Percentiles rank a stretch among this genome's conserved stretches.
Conservation (phyloP, 2,329 filamentous ascomycete genomes). For the Cladophialophora bantiana region DNA sequence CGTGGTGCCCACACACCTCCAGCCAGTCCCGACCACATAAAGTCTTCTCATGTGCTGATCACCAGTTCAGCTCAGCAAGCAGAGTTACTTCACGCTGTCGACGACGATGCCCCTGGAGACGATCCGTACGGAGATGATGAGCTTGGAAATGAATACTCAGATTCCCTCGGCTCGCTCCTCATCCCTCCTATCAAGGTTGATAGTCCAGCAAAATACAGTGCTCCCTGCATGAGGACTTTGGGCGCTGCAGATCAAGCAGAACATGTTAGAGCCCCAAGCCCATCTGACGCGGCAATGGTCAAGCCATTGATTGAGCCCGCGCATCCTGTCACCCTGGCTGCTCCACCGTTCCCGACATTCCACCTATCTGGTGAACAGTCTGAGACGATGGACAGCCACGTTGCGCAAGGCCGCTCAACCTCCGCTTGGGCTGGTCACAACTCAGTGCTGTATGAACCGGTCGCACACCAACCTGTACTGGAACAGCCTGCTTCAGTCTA, state of each 20-base stretch:
- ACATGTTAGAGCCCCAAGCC: slow-evolving; percentile 44
- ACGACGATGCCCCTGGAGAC: neutral
- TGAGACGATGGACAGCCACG: neutral
- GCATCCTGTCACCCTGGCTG: neutral
- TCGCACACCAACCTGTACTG: slow-evolving; percentile 1
- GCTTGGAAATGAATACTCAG: slow-evolving; percentile 5
- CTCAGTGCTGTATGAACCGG: slow-evolving; percentile 27
- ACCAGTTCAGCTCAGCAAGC: neutral
- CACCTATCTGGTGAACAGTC: neutral
- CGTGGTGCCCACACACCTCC: neutral
- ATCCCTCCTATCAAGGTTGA: neutral
- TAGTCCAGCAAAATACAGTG: neutral
- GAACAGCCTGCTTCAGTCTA: neutral
- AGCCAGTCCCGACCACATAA: neutral
- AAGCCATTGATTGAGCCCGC: slow-evolving; percentile 37
- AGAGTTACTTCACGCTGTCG: neutral
- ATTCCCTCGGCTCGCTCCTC: neutral
- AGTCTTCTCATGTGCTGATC: neutral
- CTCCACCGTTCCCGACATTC: slow-evolving; percentile 3
- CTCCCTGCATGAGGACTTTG: slow-evolving; percentile 1
- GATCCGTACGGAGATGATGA: slow-evolving; percentile 13
- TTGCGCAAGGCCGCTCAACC: slow-evolving; percentile 1
- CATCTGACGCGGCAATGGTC: slow-evolving; percentile 50
- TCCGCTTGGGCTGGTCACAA: slow-evolving; percentile 30
- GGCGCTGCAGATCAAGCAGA: neutral